Base-by-base conservation (phyloP, 305 asterid genomes). In the Stenogyne calaminthoides region DNA sequence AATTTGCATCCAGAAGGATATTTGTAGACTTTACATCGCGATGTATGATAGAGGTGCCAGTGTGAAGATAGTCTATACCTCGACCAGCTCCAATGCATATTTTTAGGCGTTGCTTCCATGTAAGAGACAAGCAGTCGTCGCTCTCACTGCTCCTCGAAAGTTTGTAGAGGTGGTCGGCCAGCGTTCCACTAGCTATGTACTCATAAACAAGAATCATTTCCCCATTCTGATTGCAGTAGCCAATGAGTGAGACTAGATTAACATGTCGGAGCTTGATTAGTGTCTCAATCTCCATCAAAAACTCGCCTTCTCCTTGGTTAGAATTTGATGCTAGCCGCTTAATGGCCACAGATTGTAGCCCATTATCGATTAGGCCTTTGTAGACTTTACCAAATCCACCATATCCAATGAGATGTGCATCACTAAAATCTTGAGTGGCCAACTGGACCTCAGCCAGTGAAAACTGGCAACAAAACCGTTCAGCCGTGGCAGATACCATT, bases 21-120 rank as follows among this genome's bases (percentile, higher is more conserved):
- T 86, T 85, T 2, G 87, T 46, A 49, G 75, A 71, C 79, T 87
- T 85, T 16, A 87, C 81, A 71, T 87, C 89, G 0, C 88, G 85
- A 52, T 87, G 92, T 62, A 87, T 76, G 76, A 83, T 58, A 32
- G 81, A 75, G 16, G 59, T 39, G 49, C 80, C 84, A 0, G 82
- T 77, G 80, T 87, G 91, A 46, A 87, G 91, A 60, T 81, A 87
- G 12, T 81, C 87, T 2, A 87, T 27, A 4, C 88, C 92, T 29
- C 87, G 83, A n/a, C 71, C 87, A 19, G 83, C 82, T 39, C 87
- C 92, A 6, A 83, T 78, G 80, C 92, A 85, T 46, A 86, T 78
- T 10, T 15, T 64, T 2, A 87, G 86, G 37, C 89, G 80, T 55
- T 78, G 73, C 44, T 75, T 84, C 92, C 86, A 77, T 6, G 80